phyloP scores from a whole-genome alignment of 441 rosid species.

The Oxalis stricta region DNA sequence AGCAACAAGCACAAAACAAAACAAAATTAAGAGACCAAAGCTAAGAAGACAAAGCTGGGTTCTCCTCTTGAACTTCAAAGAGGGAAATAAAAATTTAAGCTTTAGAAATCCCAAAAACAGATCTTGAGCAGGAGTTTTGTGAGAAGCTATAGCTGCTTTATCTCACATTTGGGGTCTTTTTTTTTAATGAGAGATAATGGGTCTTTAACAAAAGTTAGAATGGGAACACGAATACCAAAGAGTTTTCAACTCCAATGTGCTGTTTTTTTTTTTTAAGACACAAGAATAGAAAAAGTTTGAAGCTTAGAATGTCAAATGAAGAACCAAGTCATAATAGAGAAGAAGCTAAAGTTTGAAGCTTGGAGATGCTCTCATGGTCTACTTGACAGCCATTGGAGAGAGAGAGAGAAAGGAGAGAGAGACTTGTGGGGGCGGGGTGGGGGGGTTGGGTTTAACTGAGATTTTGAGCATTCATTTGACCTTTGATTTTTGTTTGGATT shows the following conservation, averaged over 20 bases:
- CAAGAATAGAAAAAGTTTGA: background rate
- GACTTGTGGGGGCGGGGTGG: background rate
- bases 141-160: slow-evolving; percentile 13
- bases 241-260: slow-evolving; percentile 1
- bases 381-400: slow-evolving; percentile 40
- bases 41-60: too few relatives aligned
- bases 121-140: slow-evolving; percentile 23
- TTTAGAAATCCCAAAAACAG: slow-evolving; percentile 9
- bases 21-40: slow-evolving; percentile 8
- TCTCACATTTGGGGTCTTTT: slow-evolving; percentile 12
- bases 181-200: slow-evolving; percentile 24
- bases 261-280: background rate
- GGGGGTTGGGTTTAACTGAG: slow-evolving; percentile 16
- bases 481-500: slow-evolving; percentile 11
- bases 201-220: slow-evolving; percentile 25
- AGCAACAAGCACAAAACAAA: slow-evolving; percentile 8
- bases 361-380: background rate
- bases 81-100: too few relatives aligned
- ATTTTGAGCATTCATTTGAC: slow-evolving; percentile 38
- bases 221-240: slow-evolving; percentile 33
- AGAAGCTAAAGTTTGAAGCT: background rate
- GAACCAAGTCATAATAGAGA: slow-evolving; percentile 12
- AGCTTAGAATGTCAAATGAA: slow-evolving; percentile 19
- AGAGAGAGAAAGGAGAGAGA: slow-evolving; percentile 10
- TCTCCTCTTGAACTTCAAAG: background rate